phyloP scores from a whole-genome alignment of 2,329 filamentous ascomycete genomes.

The Penicillium sp. region DNA sequence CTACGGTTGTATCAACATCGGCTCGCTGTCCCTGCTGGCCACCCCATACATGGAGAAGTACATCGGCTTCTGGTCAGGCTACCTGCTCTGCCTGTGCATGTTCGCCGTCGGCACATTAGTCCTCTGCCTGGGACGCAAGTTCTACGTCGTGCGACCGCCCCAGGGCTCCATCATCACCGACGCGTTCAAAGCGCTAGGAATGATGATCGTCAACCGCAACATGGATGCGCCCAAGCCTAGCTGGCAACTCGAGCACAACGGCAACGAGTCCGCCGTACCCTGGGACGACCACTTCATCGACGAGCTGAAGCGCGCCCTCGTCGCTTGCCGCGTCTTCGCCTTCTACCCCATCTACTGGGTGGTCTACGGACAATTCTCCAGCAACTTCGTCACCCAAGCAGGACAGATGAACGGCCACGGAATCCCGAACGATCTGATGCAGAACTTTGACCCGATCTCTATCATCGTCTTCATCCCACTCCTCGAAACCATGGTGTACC shows the following conservation, averaged over 20 bases:
- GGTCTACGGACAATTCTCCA: slow-evolving; percentile 69
- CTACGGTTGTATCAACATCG: slow-evolving; percentile 75
- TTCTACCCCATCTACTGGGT: slow-evolving; percentile 74
- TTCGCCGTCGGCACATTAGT: slow-evolving; percentile 66
- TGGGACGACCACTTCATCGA: slow-evolving; percentile 76
- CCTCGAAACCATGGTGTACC: slow-evolving; percentile 71
- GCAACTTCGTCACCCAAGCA: slow-evolving; percentile 69
- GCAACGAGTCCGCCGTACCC: slow-evolving; percentile 44
- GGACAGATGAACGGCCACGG: slow-evolving; percentile 67
- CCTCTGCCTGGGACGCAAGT: slow-evolving; percentile 52
- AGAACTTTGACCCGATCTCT: slow-evolving; percentile 75
- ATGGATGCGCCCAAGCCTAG: slow-evolving; percentile 69
- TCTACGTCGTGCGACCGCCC: slow-evolving; percentile 54
- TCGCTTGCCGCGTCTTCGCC: slow-evolving; percentile 72
- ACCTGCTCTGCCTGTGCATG: slow-evolving; percentile 64
- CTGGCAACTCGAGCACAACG: slow-evolving; percentile 61
- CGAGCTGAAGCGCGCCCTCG: slow-evolving; percentile 68
- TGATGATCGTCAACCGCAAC: slow-evolving; percentile 56
- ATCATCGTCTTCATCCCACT: slow-evolving; percentile 77
- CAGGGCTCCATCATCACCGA: slow-evolving; percentile 69
- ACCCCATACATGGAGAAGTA: slow-evolving; percentile 71
- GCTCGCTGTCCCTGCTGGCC: slow-evolving; percentile 68
- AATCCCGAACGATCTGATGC: slow-evolving; percentile 76
- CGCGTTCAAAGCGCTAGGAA: slow-evolving; percentile 65
- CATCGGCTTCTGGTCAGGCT: slow-evolving; percentile 70